A percentile compares a stretch with the other conserved stretches of the same genome.
These are phyloP conservation scores for Monosporozyma aerobia DNA, from an alignment of 805 yeast genomes.

Conservation along the genomic window DNA sequence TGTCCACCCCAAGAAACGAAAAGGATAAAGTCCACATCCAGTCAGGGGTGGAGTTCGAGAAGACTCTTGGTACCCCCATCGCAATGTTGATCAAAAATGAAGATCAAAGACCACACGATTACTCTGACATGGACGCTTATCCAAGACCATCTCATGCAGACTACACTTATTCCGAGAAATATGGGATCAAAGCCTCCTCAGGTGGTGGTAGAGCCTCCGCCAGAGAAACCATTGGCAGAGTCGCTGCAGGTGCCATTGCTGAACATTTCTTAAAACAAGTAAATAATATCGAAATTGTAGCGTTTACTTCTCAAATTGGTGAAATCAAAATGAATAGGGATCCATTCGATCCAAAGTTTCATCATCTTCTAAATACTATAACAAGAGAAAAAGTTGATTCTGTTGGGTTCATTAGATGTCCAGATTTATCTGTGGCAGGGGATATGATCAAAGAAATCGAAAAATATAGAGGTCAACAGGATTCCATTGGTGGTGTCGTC, in stretches of 20 bases:
- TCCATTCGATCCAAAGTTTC: conserved; percentile 55
- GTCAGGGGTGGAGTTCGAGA: conserved; percentile 86
- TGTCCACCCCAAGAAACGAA: conserved; percentile 93
- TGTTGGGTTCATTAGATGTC: conserved; percentile 89
- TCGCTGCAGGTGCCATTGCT: conserved; percentile 97
- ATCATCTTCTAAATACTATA: conserved; percentile 57
- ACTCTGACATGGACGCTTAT: conserved; percentile 86
- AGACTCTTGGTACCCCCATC: conserved; percentile 89
- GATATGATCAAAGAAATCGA: conserved; percentile 83
- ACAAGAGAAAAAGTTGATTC: conserved; percentile 85
- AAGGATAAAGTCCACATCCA: conserved; percentile 89
- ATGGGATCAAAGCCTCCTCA: conserved; percentile 85
- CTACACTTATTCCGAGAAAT: conserved; percentile 82
- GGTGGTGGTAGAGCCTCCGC: conserved; percentile 98
- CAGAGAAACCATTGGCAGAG: conserved; percentile 96
- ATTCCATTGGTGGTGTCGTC: conserved; percentile 95
- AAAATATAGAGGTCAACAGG: conserved; percentile 73
- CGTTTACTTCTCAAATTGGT: conserved; percentile 93
- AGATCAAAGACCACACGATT: conserved; percentile 96
- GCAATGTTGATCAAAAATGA: conserved; percentile 88
- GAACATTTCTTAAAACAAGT: conserved; percentile 77
- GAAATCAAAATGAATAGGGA: conserved; percentile 66
- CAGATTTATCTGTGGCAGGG: conserved; percentile 60
- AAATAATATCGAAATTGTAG: conserved; percentile 85
- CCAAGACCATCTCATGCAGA: conserved; percentile 99